Percentiles rank a stretch among this genome's conserved stretches.
Conservation (phyloP, 2,329 filamentous ascomycete species). For the Hymenoscyphus scutula region DNA sequence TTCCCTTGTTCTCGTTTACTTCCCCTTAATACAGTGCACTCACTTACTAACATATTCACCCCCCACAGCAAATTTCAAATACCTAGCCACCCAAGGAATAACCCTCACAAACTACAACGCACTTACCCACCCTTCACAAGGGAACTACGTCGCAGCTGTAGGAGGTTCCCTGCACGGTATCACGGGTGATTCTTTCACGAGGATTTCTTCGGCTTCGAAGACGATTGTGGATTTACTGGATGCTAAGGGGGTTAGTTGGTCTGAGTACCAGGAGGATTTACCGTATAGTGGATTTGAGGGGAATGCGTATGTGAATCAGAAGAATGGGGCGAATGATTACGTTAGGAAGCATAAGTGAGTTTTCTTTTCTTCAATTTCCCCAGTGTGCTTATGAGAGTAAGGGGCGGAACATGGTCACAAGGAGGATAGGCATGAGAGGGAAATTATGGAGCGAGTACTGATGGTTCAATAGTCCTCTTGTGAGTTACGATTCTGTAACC, state of each 20-base stretch:
- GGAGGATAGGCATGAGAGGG: too few species aligned
- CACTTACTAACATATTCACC: slow-evolving; percentile 6
- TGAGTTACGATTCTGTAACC: slow-evolving; percentile 65
- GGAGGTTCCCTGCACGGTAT: slow-evolving; percentile 68
- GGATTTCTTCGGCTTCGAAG: slow-evolving; percentile 55
- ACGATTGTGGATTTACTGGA: slow-evolving; percentile 51
- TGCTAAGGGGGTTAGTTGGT: slow-evolving; percentile 52
- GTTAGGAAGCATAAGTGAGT: slow-evolving; percentile 73
- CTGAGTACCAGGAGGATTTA: slow-evolving; percentile 72
- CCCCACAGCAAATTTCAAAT: slow-evolving; percentile 39
- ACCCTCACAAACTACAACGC: slow-evolving; percentile 52
- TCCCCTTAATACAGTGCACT: not conserved
- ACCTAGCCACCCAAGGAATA: slow-evolving; percentile 53
- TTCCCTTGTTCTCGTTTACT: not conserved
- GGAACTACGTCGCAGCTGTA: slow-evolving; percentile 68
- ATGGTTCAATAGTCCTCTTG: slow-evolving; percentile 39
- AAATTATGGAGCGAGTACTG: not conserved
- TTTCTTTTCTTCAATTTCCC: not conserved
- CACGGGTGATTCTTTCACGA: slow-evolving; percentile 59
- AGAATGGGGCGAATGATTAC: slow-evolving; percentile 66
- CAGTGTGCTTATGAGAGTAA: not conserved
- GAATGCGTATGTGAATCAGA: slow-evolving; percentile 55
- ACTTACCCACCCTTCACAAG: slow-evolving; percentile 63
- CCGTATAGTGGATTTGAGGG: slow-evolving; percentile 73
- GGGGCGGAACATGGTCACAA: too few species aligned